Base-by-base conservation (phyloP, 768 basidiomycete species). In the Gelatoporia subvermispora region DNA sequence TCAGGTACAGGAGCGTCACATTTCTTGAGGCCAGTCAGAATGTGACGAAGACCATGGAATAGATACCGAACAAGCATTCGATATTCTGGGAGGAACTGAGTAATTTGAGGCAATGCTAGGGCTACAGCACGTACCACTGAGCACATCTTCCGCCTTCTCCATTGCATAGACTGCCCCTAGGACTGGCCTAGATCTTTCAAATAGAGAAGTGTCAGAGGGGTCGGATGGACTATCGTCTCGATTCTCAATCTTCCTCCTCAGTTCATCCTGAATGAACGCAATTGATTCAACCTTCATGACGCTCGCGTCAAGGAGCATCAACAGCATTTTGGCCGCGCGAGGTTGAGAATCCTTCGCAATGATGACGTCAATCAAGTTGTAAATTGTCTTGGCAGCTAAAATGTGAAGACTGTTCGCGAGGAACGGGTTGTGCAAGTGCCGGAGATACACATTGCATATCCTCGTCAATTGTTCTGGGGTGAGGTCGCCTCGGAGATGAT, bases 331-430 rank as follows among this genome's bases (percentile, higher is more conserved):
- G 3, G 79, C 76, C 9, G 90, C 84, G 41, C 81, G 84, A 47
- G 78, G 74, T 20, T 78, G 71, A 0, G 83, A 81, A 41, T 85
- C 87, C 65, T 95, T 93, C 24, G 76, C 68, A 20, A 86, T 68
- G 37, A 97, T 84, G 40, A 82, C 78, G 47, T 98, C 96, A 37
- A 89, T 78, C 41, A 96, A 76, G 53, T 88, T 88, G 60, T 93
- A 88, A 64, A 97, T 84, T 70, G 96, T 84, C 67, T 97, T 98
- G 45, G 88, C 86, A 54, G 89, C 91, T 63, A 97, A 76, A 11
- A 89, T 90, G 60, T 97, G 93, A 28, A 94, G 80, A 47, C 79
- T 83, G 56, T 78, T 83, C 8, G 81, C 76, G 40, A 94, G 77
- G 17, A 88, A 82, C 2, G 89, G 79, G 61, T 96, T 93, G 68